phyloP scores from a whole-genome alignment of 2,329 filamentous ascomycete species.

The Colletotrichum limetticola region DNA sequence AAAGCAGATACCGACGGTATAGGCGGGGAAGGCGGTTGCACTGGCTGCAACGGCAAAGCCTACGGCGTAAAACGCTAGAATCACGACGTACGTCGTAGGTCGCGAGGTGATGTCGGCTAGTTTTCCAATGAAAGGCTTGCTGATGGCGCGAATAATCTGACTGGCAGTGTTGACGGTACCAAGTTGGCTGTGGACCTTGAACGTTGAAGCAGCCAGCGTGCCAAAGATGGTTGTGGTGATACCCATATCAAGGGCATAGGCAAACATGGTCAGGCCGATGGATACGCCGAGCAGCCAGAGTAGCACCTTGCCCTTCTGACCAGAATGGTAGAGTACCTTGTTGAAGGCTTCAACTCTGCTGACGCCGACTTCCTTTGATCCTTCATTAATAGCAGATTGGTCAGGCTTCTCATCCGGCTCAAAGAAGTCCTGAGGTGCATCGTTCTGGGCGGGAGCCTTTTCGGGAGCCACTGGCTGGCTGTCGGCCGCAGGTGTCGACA shows the following conservation, averaged over 20 bases:
- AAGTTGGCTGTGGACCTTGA: slow-evolving; percentile 42
- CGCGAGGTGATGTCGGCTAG: slow-evolving; percentile 50
- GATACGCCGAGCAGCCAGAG: slow-evolving; percentile 41
- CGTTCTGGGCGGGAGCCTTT: no score
- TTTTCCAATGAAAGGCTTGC: slow-evolving; percentile 52
- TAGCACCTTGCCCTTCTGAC: no score
- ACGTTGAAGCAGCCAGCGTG: not conserved
- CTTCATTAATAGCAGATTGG: not conserved
- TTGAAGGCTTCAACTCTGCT: no score
- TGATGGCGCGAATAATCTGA: slow-evolving; percentile 50
- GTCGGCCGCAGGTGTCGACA: no score
- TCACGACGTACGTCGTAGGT: slow-evolving; percentile 51
- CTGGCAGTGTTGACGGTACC: slow-evolving; percentile 46
- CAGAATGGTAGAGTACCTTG: no score
- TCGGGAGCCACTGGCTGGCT: no score
- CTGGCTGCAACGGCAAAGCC: slow-evolving; percentile 48
- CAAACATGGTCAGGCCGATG: slow-evolving; percentile 51
- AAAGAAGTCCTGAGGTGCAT: no score
- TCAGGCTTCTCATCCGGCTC: no score
- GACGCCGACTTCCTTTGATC: no score
- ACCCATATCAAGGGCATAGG: slow-evolving; percentile 50
- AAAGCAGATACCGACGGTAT: slow-evolving; percentile 49
- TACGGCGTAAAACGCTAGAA: slow-evolving; percentile 50
- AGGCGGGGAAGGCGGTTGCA: slow-evolving; percentile 44
- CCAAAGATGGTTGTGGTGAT: slow-evolving; percentile 41